Evolutionary conservation across 176 grass and related monocot species (phyloP).

Genomic region (Oryza nivara): DNA sequence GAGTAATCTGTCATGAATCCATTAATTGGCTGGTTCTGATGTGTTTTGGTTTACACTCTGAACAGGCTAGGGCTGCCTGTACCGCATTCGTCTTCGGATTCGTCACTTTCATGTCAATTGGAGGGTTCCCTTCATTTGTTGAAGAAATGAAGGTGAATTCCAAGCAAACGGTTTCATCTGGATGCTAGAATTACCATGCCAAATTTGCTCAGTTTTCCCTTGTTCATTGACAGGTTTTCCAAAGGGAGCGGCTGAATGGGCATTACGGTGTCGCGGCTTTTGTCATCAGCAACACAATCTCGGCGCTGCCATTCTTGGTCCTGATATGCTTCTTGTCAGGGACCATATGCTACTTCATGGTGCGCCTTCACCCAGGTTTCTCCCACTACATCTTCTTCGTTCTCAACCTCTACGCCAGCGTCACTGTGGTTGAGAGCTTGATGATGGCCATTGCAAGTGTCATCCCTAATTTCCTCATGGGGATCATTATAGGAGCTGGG

Average conservation of each 20-base stretch:
- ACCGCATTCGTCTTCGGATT: slow-evolving; percentile 94
- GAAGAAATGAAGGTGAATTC: slow-evolving; percentile 98
- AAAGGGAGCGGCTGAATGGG: slow-evolving; percentile 91
- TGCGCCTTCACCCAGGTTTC: slow-evolving; percentile 84
- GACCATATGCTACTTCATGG: slow-evolving; percentile 96
- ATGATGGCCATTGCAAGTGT: slow-evolving; percentile 99
- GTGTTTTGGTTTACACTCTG: slow-evolving; percentile 16
- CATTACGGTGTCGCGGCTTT: slow-evolving; percentile 90
- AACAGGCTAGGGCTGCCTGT: slow-evolving; percentile 80
- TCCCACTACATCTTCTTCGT: slow-evolving; percentile 87
- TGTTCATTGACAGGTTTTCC: slow-evolving; percentile 72
- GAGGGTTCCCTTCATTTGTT: slow-evolving; percentile 98
- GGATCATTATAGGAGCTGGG: slow-evolving; percentile 96
- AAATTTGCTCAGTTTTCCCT: slow-evolving; percentile 26
- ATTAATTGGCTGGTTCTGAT: background rate
- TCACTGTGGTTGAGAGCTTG: slow-evolving; percentile 94
- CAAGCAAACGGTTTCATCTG: background rate
- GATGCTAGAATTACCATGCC: background rate
- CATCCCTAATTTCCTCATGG: slow-evolving; percentile 99
- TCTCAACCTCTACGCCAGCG: slow-evolving; percentile 81
- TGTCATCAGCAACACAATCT: slow-evolving; percentile 93
- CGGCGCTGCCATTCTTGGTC: slow-evolving; percentile 87
- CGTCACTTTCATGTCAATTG: slow-evolving; percentile 99
- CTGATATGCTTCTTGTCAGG: slow-evolving; percentile 86
- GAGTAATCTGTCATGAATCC: background rate